Evolutionary conservation across 805 yeast species (phyloP).

Genomic region (Pichia nakasei): DNA sequence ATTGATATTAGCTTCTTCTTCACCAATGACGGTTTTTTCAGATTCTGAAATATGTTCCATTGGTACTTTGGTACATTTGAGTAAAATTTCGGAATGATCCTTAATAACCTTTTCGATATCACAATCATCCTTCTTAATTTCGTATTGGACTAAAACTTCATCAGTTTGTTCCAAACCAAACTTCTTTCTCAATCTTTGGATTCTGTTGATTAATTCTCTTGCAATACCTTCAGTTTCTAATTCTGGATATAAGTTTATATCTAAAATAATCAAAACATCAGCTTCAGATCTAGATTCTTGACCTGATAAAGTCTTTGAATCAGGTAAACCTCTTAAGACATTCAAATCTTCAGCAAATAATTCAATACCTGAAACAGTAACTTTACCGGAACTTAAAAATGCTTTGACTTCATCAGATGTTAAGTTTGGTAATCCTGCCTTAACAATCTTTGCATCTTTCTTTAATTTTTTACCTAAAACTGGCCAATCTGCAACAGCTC

Average conservation of each 20-base stretch:
- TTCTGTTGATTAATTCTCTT: constrained; percentile 93
- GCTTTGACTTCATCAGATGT: constrained; percentile 75
- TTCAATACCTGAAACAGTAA: constrained; percentile 83
- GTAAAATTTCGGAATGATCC: constrained; percentile 57
- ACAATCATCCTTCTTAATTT: constrained; percentile 60
- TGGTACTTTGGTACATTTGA: constrained; percentile 69
- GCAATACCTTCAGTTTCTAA: constrained; percentile 91
- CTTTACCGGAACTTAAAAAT: constrained; percentile 62
- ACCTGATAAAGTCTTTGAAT: constrained; percentile 51
- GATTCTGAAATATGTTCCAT: constrained; percentile 39
- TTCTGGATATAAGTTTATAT: constrained; percentile 79
- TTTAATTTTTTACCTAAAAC: constrained; percentile 94
- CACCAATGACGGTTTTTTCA: constrained; percentile 51
- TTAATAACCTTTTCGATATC: constrained; percentile 53
- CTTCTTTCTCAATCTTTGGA: constrained; percentile 95
- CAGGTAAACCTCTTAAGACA: constrained; percentile 85
- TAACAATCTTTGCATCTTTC: constrained; percentile 87
- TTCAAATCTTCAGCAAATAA: constrained; percentile 82
- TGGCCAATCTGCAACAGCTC: constrained; percentile 98
- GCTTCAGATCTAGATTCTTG: constrained; percentile 82
- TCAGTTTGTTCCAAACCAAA: constrained; percentile 92
- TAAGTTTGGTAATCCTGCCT: constrained; percentile 81
- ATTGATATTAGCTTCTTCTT: constrained; percentile 79
- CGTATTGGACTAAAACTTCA: constrained; percentile 82
- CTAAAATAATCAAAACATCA: constrained; percentile 85